Base-by-base conservation (phyloP, 805 yeast species). In the Lipomyces yamadae region DNA sequence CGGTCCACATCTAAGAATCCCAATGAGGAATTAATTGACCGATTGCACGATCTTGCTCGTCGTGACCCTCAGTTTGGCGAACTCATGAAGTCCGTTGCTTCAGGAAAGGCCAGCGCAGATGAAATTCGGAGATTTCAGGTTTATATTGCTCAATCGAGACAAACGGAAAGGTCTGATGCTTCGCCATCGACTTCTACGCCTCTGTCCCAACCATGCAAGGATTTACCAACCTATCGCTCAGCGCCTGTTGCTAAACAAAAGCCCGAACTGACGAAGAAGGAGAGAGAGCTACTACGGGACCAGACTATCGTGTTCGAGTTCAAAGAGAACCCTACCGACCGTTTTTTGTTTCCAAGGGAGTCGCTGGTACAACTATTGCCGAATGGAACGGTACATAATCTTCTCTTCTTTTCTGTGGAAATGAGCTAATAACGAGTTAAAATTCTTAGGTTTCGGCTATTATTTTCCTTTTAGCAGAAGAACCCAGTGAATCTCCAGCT, bases 11-110 rank as follows among this genome's bases (percentile, higher is more conserved):
- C 64, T 6, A 56, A 60, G 13, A 48, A 53, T 32, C 60, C 70
- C 8, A 69, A 61, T 35, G 68, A 61, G 37, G 65, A 50, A 4
- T 91, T 94, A 90, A 92, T 94, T 72, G 86, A 90, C 3, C 90
- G 92, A 72, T 82, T 94, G 74, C 93, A 93, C 74, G 82, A 89
- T 0, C 87, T 94, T 78, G 98, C 98, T 0, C 83, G 89, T 53
- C 81, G 82, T 3, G 96, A 92, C 73, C 82, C 86, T 0, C 82
- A 87, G 3, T 78, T 94, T 60, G 89, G 87, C 70, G 78, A 83
- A 0, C 79, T 94, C 61, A 92, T 94, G 97, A 87, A 88, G 69
- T 84, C 83, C 4, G 97, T 94, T 1, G 98, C 98, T 0, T 84
- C 88, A 64, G 97, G 97, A 3, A 82, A 81, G 32, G 97, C 97